Evolutionary conservation across 164 flowering plant genomes (phyloP).

Genomic region (Aristolochia contorta): DNA sequence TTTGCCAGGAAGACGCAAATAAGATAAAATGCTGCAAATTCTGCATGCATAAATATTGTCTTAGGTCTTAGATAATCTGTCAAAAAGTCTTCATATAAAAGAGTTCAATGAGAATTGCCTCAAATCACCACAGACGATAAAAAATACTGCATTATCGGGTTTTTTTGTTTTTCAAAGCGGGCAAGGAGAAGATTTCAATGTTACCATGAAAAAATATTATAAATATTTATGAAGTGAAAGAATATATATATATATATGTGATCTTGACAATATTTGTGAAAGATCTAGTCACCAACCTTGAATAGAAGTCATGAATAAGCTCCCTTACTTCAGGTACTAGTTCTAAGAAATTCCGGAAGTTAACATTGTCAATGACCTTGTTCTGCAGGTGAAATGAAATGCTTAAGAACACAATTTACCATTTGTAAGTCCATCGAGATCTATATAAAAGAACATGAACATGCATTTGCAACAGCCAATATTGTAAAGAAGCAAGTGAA

Average conservation of each 20-base stretch:
- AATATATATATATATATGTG: not conserved
- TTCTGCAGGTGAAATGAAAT: conserved; percentile 36
- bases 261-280: not conserved
- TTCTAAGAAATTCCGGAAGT: conserved; percentile 92
- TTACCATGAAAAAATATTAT: too few species aligned
- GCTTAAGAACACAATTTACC: not conserved
- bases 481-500: not conserved
- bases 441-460: not conserved
- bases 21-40: too few species aligned
- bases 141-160: too few species aligned
- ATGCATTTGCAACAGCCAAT: too few species aligned
- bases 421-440: not conserved
- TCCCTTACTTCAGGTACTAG: conserved; percentile 96
- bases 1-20: too few species aligned
- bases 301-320: conserved; percentile 85
- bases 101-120: too few species aligned
- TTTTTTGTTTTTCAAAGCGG: too few species aligned
- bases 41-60: too few species aligned
- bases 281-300: conserved; percentile 45
- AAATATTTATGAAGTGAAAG: not conserved
- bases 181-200: too few species aligned
- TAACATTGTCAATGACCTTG: conserved; percentile 87
- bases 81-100: too few species aligned
- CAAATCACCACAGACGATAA: too few species aligned
- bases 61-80: too few species aligned